A percentile compares a stretch with the other conserved stretches of the same genome.
phyloP scores from a whole-genome alignment of 2,329 filamentous ascomycete genomes.

The Apiospora arundinis region DNA sequence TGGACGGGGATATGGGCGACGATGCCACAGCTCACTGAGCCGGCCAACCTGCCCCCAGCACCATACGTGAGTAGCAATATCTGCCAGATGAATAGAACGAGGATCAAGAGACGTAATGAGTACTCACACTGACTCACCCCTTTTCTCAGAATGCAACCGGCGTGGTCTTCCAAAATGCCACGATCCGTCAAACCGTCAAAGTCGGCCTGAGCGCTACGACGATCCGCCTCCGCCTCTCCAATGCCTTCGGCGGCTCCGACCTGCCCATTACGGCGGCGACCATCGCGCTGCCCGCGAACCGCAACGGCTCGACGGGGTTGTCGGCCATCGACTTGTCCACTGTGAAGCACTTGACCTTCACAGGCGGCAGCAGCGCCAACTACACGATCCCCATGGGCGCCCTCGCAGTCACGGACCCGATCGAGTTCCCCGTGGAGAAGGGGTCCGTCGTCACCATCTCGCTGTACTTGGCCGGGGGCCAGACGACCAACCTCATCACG shows the following conservation, averaged over 20 bases:
- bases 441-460: conserved; percentile 59
- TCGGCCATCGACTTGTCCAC: conserved; percentile 54
- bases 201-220: conserved; percentile 58
- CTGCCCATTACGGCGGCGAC: conserved; percentile 63
- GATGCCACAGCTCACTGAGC: conserved; percentile 69
- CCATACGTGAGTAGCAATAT: conserved; percentile 54
- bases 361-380: conserved; percentile 51
- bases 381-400: conserved; percentile 60
- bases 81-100: background rate
- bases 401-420: conserved; percentile 63
- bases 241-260: conserved; percentile 64
- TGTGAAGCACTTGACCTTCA: conserved; percentile 60
- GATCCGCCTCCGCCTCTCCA: conserved; percentile 66
- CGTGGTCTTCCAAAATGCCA: conserved; percentile 62
- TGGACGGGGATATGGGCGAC: conserved; percentile 69
- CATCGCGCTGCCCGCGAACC: conserved; percentile 55
- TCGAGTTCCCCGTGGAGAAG: conserved; percentile 54
- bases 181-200: conserved; percentile 67
- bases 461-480: conserved; percentile 64
- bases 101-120: no score
- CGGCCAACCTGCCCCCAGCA: conserved; percentile 60
- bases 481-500: conserved; percentile 61
- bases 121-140: no score
- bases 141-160: conserved; percentile 55
- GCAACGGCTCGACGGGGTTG: conserved; percentile 56